Conservation (phyloP, 768 basidiomycete species). For the Tulasnella sp. region DNA sequence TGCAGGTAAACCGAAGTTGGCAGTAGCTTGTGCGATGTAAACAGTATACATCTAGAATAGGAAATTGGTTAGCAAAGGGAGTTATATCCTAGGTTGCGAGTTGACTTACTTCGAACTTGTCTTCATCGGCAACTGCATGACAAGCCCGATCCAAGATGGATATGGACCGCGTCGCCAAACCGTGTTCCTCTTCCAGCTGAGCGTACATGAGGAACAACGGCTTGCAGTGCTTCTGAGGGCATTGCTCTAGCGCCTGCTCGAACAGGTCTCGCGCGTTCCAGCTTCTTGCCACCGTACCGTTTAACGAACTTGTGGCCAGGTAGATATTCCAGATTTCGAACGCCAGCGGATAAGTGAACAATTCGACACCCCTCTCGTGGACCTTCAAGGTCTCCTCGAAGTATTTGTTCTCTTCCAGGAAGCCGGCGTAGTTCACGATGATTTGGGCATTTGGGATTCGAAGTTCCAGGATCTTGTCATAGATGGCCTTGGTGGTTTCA, state of each 20-base stretch:
- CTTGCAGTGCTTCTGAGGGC: slow-evolving; percentile 91
- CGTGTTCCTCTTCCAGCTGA: slow-evolving; percentile 91
- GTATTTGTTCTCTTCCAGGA: slow-evolving; percentile 97
- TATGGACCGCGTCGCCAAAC: slow-evolving; percentile 95
- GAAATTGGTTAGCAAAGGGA: neutral
- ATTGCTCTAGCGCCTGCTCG: slow-evolving; percentile 95
- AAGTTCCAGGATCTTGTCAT: slow-evolving; percentile 93
- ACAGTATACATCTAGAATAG: slow-evolving; percentile 80
- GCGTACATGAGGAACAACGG: slow-evolving; percentile 94
- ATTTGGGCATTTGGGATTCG: slow-evolving; percentile 97
- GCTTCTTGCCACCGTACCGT: slow-evolving; percentile 90
- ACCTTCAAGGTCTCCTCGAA: slow-evolving; percentile 99
- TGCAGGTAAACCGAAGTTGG: slow-evolving; percentile 92
- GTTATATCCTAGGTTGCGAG: slow-evolving; percentile 20
- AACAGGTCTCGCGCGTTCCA: slow-evolving; percentile 98
- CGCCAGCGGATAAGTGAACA: slow-evolving; percentile 96
- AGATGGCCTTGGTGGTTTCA: slow-evolving; percentile 84
- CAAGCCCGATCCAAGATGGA: slow-evolving; percentile 91
- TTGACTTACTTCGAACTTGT: slow-evolving; percentile 83
- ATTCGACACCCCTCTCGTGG: slow-evolving; percentile 93
- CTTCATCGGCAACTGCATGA: slow-evolving; percentile 75
- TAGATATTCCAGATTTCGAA: slow-evolving; percentile 99
- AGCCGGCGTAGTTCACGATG: slow-evolving; percentile 94
- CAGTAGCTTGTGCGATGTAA: slow-evolving; percentile 95
- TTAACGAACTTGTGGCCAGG: slow-evolving; percentile 92